Base-by-base conservation (phyloP, 371 early-diverging fungal species). In the Mucor sp. region DNA sequence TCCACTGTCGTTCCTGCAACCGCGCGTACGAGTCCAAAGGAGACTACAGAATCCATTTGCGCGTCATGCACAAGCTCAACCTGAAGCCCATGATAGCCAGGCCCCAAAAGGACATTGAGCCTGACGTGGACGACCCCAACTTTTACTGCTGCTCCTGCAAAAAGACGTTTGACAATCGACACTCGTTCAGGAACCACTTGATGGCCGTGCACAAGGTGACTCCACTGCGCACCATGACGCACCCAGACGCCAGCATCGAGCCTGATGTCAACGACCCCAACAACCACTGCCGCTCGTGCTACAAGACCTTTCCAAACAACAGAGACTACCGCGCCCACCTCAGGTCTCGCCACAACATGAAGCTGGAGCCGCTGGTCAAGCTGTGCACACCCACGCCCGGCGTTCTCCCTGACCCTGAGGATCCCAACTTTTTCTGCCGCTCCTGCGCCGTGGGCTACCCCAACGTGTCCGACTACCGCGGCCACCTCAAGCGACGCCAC, bases 121-220 rank as follows among this genome's bases (percentile, higher is more conserved):
- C 60, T 15, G 60, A 60, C n/a, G n/a, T 60, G n/a, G 30, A 60
- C 11, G 44, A 60, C 30, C 60, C 43, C 5, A 21, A 39, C 15
- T 60, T 60, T 30, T 44, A 60, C 17, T 60, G 60, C 44, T 41
- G 25, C 5, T 39, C 60, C n/a, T 60, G 60, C 27, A 15, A 43
- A 4, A 27, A n/a, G 6, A 43, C 39, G 1, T 60, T 25, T 43
- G 60, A 21, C 0, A 39, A 4, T 44, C 19, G 44, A 25, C 56
- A 56, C 7, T 32, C 17, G 5, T 56, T 30, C 19, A 30, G 28
- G 32, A 56, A 56, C 6, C 56, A 56, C 32, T 3, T 56, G 30
- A n/a, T 27, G 32, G 30, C 28, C 8, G 28, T 27, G 14, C 56
- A 56, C 28, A 56, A 56, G 28, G 56, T 56, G 3, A 27, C 28